Base-by-base conservation (phyloP, 2,329 filamentous ascomycete genomes). In the Grosmannia serpens region DNA sequence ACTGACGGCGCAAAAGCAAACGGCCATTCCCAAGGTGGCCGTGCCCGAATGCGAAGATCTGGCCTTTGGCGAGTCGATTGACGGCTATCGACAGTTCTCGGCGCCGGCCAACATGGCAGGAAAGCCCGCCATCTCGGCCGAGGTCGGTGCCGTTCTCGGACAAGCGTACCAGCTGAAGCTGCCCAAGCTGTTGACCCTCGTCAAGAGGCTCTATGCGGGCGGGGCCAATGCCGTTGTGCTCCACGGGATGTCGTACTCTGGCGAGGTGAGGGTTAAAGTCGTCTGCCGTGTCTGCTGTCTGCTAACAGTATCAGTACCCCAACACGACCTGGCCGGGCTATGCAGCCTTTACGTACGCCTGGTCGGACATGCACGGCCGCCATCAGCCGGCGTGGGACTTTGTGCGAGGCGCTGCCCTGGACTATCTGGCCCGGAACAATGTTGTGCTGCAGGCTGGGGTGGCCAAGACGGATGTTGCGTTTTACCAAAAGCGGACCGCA, bases 261-360 rank as follows among this genome's bases (percentile, higher is more conserved):
- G 55, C 6, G 26, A 41, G 55, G 55, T 41, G 22, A 33, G 38
- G 4, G 46, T 26, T 5, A 31, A 9, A 33, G 22, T 17, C 9
- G 71, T 2, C 2, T 6, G 20, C 31, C 9, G n/a, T 20, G 17
- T 38, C 20, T 11, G 1, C 17, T 17, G 35, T 38, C 35, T 15
- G 51, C 35, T 54, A 11, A 41, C 22, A 54, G 26, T 1, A 26
- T 26, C 22, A 59, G 54, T 78, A 78, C 57, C 64, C 64, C 0
- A 71, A 74, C 54, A 78, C 77, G 0, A 78, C 77, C 0, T 80
- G 77, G 76, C 77, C 77, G 0, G 74, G 73, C 0, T 76, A 71
- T 56, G 73, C 72, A 0, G 68, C 75, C 0, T 78, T 79, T 59
- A 59, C 56, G 7, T 79, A 75, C 60, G 47, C 55, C 29, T 59